Base-by-base conservation (phyloP, 495 filamentous ascomycete genomes). In the Clavariopsis aquatica region DNA sequence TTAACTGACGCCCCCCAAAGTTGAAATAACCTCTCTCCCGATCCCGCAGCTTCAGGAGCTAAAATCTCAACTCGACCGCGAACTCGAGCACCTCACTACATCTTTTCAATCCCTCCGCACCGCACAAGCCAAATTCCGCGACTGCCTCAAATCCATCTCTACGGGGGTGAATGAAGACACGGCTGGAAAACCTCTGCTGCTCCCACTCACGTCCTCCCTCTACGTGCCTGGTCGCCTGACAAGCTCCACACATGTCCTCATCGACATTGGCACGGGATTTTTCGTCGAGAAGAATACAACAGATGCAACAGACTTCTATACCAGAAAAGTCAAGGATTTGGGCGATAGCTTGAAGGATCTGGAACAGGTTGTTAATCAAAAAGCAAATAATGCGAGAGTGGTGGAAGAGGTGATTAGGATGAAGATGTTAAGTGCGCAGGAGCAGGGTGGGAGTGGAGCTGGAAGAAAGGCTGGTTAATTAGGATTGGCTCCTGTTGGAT, bases 211-310 rank as follows among this genome's bases (percentile, higher is more conserved):
- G 1, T 90, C 89, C 65, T 96, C 91, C 22, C 84, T 98, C 51
- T 98, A 98, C 76, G 92, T 98, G 15, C 89, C 90, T 49, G 95
- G 93, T 6, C 84, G 79, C 20, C 80, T 98, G 22, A 81, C 91
- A 31, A 84, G 87, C 75, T 84, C 88, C 10, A 84, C 89, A 62
- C 87, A 87, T 62, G 92, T 98, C 12, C 81, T 98, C 47, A 92
- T 98, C 23, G 94, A 98, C 79, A 88, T 98, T 19, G 94, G 94
- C 17, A 98, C 94, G 0, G 94, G 94, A 2, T 98, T 94, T 74
- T 97, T 91, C 74, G 89, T 98, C 59, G 94, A 98, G 78, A 98
- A 98, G 87, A 87, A 84, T 17, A 81, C 87, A 4, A 83, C 83
- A 49, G 90, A 90, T 64, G 95, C 94, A 0, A 81, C 81, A 31